Percentiles rank a stretch among this genome's conserved stretches.
These are phyloP conservation scores for Phytophthora pistaciae DNA, from an alignment of 352 stramenopile species.

Conservation along the genomic window DNA sequence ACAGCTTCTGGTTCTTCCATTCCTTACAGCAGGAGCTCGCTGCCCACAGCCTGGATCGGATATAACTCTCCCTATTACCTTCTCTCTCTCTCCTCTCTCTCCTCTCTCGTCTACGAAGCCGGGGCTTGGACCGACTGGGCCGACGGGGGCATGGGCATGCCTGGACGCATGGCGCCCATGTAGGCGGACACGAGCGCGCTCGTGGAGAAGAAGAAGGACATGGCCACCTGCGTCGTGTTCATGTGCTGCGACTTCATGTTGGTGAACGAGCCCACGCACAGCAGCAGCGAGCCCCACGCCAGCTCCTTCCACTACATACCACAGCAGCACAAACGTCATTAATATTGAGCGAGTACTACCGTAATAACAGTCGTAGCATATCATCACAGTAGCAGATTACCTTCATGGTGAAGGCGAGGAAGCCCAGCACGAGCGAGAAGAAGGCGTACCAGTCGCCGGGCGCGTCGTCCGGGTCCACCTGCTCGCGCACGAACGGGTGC, in stretches of 20 bases:
- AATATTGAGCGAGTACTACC: background rate
- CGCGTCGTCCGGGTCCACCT: slow-evolving; percentile 43
- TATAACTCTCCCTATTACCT: background rate
- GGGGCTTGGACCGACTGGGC: slow-evolving; percentile 19
- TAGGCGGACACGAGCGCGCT: slow-evolving; percentile 75
- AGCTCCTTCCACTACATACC: slow-evolving; percentile 67
- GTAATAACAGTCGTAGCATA: background rate
- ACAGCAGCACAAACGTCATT: background rate
- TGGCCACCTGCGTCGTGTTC: slow-evolving; percentile 73
- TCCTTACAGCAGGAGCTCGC: slow-evolving; percentile 21
- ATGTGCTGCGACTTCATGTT: slow-evolving; percentile 67
- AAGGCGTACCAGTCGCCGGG: slow-evolving; percentile 73
- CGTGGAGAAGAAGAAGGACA: slow-evolving; percentile 82
- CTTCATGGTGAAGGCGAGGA: slow-evolving; percentile 72
- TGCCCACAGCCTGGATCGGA: background rate
- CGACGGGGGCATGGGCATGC: slow-evolving; percentile 30
- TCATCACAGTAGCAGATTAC: slow-evolving; percentile 23
- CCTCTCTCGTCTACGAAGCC: slow-evolving; percentile 17
- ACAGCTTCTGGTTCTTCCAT: slow-evolving; percentile 21
- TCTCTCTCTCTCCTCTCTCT: slow-evolving; percentile 3
- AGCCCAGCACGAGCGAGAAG: slow-evolving; percentile 67
- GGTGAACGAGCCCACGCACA: slow-evolving; percentile 71
- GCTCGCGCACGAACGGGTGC: slow-evolving; percentile 76
- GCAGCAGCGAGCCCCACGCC: slow-evolving; percentile 72
- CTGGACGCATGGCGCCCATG: slow-evolving; percentile 49